Evolutionary conservation across 1,284 basidiomycete genomes (phyloP).

Genomic region (Ganoderma boninense): DNA sequence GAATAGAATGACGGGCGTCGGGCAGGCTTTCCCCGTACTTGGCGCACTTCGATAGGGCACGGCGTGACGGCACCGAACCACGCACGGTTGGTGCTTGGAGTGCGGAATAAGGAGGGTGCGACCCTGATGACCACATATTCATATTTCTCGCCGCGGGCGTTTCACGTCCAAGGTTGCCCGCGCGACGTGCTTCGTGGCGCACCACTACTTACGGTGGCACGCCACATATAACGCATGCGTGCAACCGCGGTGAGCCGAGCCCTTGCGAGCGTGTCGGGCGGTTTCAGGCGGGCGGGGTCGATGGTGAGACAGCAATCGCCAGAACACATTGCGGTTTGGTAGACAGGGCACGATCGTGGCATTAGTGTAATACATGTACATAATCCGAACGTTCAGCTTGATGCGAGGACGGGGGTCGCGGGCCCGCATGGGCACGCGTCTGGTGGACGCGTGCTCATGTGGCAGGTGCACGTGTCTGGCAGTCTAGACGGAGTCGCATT

Average conservation of each 20-base stretch:
- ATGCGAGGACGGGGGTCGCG: not conserved
- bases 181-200: slow-evolving; percentile 1
- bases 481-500: too few species aligned
- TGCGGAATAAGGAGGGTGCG: not conserved
- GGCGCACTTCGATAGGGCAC: not conserved
- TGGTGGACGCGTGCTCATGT: not conserved
- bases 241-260: not conserved
- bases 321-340: not conserved
- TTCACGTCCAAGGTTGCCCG: not conserved
- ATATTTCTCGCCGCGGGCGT: not conserved
- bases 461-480: too few species aligned
- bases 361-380: not conserved
- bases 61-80: not conserved
- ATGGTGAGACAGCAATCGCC: not conserved
- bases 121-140: not conserved
- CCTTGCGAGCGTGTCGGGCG: not conserved
- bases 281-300: not conserved
- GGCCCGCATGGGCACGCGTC: not conserved
- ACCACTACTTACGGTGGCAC: not conserved
- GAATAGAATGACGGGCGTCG: slow-evolving; percentile 1
- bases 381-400: not conserved
- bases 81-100: not conserved
- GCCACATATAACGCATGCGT: not conserved
- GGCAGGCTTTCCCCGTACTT: not conserved
- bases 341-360: not conserved